Base-by-base conservation (phyloP, 2,329 filamentous ascomycete genomes). In the Elsinoe batatas region DNA sequence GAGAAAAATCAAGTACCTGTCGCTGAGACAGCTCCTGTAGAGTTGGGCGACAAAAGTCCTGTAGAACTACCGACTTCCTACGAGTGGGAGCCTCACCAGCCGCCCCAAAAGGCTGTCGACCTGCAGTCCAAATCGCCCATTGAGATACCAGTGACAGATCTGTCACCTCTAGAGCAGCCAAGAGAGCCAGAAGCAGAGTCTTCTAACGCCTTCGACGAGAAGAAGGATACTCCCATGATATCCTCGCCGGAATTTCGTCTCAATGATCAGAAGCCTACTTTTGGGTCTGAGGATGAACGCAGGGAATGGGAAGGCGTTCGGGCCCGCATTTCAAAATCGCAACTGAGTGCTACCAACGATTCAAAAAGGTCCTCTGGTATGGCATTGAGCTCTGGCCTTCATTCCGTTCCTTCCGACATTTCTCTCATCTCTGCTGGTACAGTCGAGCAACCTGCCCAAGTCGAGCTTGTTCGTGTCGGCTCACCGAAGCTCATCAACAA, bases 151-250 rank as follows among this genome's bases (percentile, higher is more conserved):
- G 40, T 44, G 10, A 44, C 40, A 12, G 40, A 44, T 22, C 26
- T 17, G 15, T 33, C 44, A 20, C 26, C 44, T 13, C 26, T 49
- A 13, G 44, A 49, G 26, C 40, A 26, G 26, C 17, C 40, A 13
- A 11, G n/a, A n/a, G 11, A 18, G 6, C 5, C 36, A 8, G 40
- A 26, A 22, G 40, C 18, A 22, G 18, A 44, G 18, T 12, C 11
- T 17, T n/a, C 44, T 18, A 13, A 4, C 2, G 11, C 13, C 5
- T 7, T 35, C 12, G 32, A 49, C 5, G 47, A 51, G 10, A 51
- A 51, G 33, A 51, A 38, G 18, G 47, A 51, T 38, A 51, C 47
- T 8, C 47, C 47, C 3, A 51, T 51, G 47, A 51, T 51, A 15
- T 33, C 47, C 13, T 37, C 47, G 5, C 47, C 47, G 6, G 32